Conservation (phyloP, 106 monocot species). For the Dioscorea alata region DNA sequence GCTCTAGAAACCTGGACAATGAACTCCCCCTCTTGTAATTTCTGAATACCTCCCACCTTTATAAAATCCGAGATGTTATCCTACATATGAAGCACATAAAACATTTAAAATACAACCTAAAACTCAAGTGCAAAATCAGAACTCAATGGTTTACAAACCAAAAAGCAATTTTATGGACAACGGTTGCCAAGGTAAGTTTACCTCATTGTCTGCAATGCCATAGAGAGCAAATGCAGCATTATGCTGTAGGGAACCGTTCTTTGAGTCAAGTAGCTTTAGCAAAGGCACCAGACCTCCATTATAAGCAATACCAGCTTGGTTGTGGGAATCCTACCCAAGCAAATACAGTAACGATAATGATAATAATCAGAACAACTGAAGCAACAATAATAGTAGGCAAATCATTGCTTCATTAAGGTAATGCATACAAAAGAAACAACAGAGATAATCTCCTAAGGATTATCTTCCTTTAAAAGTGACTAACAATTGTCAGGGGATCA, state of each 20-base stretch:
- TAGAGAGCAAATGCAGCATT: conserved; percentile 99
- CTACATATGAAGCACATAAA: conserved; percentile 25
- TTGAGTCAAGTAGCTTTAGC: conserved; percentile 92
- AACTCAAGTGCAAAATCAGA: no score
- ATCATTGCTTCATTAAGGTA: no score
- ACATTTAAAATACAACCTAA: no score
- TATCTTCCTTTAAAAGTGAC: no score
- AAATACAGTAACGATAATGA: not conserved
- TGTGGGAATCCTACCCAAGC: conserved; percentile 53
- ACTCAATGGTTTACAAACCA: no score
- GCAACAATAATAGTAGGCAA: no score
- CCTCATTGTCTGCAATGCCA: conserved; percentile 98
- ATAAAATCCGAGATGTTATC: conserved; percentile 91
- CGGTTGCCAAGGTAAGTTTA: conserved; percentile 1
- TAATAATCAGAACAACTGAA: no score
- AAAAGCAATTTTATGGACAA: no score
- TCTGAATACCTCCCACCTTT: conserved; percentile 93
- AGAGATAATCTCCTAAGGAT: no score
- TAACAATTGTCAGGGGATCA: no score
- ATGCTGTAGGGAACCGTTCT: conserved; percentile 92
- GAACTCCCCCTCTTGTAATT: conserved; percentile 97
- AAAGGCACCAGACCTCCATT: conserved; percentile 84
- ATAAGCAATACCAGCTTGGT: conserved; percentile 94
- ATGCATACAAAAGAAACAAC: no score
- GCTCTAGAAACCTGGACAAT: conserved; percentile 76